Conservation (phyloP, 192 early-diverging fungal genomes). For the Ambispora gerdemannii region DNA sequence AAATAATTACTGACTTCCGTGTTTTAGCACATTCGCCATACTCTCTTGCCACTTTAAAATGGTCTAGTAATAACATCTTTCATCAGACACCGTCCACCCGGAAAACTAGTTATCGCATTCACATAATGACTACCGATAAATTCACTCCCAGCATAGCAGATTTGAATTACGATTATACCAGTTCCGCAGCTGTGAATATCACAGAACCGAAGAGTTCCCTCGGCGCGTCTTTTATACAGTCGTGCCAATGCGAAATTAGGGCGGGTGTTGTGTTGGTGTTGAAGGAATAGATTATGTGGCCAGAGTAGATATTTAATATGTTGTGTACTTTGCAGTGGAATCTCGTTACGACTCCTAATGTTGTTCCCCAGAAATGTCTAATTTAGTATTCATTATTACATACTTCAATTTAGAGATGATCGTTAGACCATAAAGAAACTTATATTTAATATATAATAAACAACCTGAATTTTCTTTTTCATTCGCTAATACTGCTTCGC, state of each 20-base stretch:
- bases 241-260: background rate
- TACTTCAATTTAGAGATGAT: no score
- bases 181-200: background rate
- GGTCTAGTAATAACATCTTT: background rate
- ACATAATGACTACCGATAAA: background rate
- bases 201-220: background rate
- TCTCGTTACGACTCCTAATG: background rate
- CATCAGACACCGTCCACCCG: background rate
- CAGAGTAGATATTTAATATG: background rate
- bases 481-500: background rate
- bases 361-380: background rate
- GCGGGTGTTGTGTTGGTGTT: background rate
- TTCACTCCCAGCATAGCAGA: background rate
- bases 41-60: background rate
- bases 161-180: background rate
- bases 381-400: no score
- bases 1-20: background rate
- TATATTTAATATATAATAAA: background rate
- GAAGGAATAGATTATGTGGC: background rate
- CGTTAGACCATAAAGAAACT: background rate
- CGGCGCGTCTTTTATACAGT: background rate
- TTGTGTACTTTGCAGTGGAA: background rate
- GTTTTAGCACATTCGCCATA: background rate
- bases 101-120: background rate
- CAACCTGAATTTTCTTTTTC: background rate